Conservation (phyloP, 805 yeast genomes). For the Clavispora asparagi region DNA sequence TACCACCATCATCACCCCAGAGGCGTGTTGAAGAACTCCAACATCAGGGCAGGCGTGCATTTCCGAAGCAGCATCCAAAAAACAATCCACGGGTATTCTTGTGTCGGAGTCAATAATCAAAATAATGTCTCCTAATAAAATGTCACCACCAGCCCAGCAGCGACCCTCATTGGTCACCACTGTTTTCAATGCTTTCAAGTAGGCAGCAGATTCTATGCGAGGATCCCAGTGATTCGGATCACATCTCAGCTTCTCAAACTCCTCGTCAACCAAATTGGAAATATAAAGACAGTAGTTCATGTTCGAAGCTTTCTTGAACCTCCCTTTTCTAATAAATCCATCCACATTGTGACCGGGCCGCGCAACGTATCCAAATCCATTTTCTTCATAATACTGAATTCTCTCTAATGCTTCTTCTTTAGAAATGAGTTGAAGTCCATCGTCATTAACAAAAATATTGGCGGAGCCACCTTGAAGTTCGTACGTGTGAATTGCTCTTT, state of each 20-base stretch:
- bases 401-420: not conserved
- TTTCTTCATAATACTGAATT: not conserved
- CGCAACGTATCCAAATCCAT: not conserved
- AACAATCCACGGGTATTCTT: not conserved
- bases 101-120: not conserved
- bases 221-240: not conserved
- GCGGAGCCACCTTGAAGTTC: constrained; percentile 1
- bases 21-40: not conserved
- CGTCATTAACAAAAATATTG: not conserved
- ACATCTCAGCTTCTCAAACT: not conserved
- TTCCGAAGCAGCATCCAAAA: not conserved
- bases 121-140: not conserved
- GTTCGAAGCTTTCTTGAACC: not conserved
- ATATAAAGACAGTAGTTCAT: not conserved
- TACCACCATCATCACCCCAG: not conserved
- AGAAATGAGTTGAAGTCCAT: not conserved
- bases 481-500: not conserved
- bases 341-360: not conserved
- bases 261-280: not conserved
- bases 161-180: not conserved
- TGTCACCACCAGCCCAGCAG: not conserved
- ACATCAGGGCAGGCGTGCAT: not conserved
- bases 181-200: not conserved
- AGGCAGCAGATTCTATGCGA: not conserved
- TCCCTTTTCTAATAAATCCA: not conserved